phyloP scores from a whole-genome alignment of 2,329 filamentous ascomycete genomes.

The Clarireedia homoeocarpa region DNA sequence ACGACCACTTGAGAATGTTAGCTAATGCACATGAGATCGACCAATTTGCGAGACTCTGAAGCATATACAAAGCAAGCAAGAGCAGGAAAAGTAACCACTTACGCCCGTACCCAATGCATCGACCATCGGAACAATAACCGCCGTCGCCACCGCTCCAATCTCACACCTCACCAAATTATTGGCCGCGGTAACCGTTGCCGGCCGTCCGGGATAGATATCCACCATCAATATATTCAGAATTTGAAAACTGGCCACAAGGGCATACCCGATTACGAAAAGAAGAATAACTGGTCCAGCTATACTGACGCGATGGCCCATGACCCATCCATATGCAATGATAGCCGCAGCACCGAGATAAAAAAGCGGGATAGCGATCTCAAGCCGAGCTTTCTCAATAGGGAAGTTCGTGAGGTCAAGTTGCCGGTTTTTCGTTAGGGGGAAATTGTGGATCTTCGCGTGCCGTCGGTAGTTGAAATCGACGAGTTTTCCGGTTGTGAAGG shows the following conservation, averaged over 20 bases:
- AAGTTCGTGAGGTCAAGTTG: conserved; percentile 41
- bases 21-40: background rate
- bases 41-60: too few species aligned
- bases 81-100: background rate
- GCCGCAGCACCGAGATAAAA: conserved; percentile 41
- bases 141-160: conserved; percentile 45
- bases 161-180: conserved; percentile 50
- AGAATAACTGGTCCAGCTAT: conserved; percentile 41
- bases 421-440: conserved; percentile 45
- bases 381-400: conserved; percentile 43
- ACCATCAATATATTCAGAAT: conserved; percentile 45
- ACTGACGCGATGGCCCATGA: conserved; percentile 34
- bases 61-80: too few species aligned
- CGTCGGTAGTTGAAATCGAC: conserved; percentile 59
- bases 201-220: conserved; percentile 38
- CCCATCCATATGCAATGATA: conserved; percentile 45
- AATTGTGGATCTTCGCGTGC: conserved; percentile 44
- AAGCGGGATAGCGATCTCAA: conserved; percentile 43
- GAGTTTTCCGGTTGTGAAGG: conserved; percentile 31
- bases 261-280: conserved; percentile 39
- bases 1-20: conserved; percentile 34
- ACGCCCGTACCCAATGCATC: conserved; percentile 39
- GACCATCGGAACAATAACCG: conserved; percentile 45
- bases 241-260: conserved; percentile 46
- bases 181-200: conserved; percentile 40